Percentiles rank a stretch among this genome's conserved stretches.
Evolutionary conservation across 2,329 filamentous ascomycete genomes (phyloP).

Genomic region (Orbilia javanica): DNA sequence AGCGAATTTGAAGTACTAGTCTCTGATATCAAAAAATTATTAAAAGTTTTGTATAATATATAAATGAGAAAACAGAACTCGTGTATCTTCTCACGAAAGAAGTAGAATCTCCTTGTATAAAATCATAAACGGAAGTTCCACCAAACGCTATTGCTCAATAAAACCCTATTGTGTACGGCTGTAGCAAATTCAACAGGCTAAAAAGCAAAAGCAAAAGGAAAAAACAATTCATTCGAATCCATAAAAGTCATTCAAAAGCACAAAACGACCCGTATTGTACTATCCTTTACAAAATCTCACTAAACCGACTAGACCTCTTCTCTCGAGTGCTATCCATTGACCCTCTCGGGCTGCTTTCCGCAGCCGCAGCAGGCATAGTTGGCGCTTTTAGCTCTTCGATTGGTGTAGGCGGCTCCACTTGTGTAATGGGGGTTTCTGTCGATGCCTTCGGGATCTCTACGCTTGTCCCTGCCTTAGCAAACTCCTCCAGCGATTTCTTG

Average conservation of each 20-base stretch:
- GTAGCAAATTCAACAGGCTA: neutral
- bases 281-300: constrained; percentile 39
- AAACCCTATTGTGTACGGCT: neutral
- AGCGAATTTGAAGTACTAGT: neutral
- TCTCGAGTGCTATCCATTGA: constrained; percentile 11
- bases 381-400: constrained; percentile 13
- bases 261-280: neutral
- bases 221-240: neutral
- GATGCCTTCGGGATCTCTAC: neutral
- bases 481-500: constrained; percentile 32
- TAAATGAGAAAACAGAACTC: neutral
- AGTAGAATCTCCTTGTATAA: neutral
- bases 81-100: neutral
- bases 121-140: neutral
- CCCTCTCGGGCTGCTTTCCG: neutral
- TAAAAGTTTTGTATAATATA: neutral
- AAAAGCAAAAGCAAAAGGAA: neutral
- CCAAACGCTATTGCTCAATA: neutral
- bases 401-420: constrained; percentile 21
- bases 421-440: neutral
- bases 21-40: neutral
- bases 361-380: constrained; percentile 2
- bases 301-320: constrained; percentile 46
- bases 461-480: constrained; percentile 25
- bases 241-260: neutral